Evolutionary conservation across 2,329 filamentous ascomycete genomes (phyloP), one percentile per base, ranked within the genome.

Genomic region (Xylaria hypoxylon): DNA sequence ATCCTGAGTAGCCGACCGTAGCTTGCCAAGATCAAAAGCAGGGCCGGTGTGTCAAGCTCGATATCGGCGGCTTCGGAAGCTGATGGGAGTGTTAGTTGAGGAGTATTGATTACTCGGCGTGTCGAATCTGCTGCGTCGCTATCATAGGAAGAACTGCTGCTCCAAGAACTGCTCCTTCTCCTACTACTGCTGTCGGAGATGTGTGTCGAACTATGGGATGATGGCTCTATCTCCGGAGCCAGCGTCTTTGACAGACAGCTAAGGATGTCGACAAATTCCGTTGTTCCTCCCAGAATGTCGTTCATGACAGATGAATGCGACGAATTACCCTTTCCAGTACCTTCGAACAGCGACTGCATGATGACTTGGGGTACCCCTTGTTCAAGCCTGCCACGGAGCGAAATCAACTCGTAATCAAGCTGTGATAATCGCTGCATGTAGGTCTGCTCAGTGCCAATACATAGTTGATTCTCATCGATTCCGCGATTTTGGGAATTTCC

Each of bases 281-380:
- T 31, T 4, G 48, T 51, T 26, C 33, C 33, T 51, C 48, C 28
- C 26, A 51, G 48, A 19, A 51, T 33, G 3, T 51, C 48, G 26
- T 51, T 51, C 48, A 51, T 31, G 13, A 51, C 48, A 2, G 28
- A 51, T n/a, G 48, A 31, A 33, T 6, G 33, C 5, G 28, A 26
- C 26, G 26, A n/a, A 5, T 33, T 10, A 33, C 15, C 28, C 24
- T 51, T 51, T 19, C 28, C 48, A 5, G 24, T 51, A 26, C 28
- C 48, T 17, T 51, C 48, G 19, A 31, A 51, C 15, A 51, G 48
- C 26, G 48, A 33, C 17, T 51, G 48, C 48, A 51, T 51, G n/a
- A 51, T 31, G 28, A 19, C 48, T 26, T 51, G 26, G 48, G 24
- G 48, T n/a, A 19, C 48, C 17, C 2, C 48, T 51, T 33, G 48